Conservation (phyloP, 1,139 yeast genomes). For the Yamadazyma taylorii region DNA sequence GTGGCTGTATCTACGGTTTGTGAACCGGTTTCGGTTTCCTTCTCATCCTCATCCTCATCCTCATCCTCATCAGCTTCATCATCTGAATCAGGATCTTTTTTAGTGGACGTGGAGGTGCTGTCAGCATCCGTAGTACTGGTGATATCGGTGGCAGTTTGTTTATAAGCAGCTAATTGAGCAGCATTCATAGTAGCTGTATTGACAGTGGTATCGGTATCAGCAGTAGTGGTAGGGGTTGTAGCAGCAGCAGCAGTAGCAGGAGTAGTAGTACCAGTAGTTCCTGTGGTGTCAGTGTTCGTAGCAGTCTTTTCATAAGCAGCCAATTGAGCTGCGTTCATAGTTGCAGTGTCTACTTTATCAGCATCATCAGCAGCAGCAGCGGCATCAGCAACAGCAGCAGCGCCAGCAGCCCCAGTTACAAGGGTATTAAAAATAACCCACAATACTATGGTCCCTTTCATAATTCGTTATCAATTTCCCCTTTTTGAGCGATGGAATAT, state of each 20-base stretch:
- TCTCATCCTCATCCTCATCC: too few species aligned
- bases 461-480: too few species aligned
- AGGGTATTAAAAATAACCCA: conserved; percentile 1
- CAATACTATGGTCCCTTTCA: too few species aligned
- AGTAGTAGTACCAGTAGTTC: conserved; percentile 13
- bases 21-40: too few species aligned
- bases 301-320: conserved; percentile 13
- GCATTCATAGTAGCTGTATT: conserved; percentile 11
- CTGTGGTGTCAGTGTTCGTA: conserved; percentile 12
- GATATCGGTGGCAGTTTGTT: conserved; percentile 5
- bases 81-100: too few species aligned
- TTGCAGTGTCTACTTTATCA: conserved; percentile 7
- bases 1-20: conserved; percentile 11
- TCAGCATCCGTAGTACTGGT: too few species aligned
- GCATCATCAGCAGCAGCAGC: conserved; percentile 11
- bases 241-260: conserved; percentile 13
- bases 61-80: too few species aligned
- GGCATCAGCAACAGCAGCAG: conserved; percentile 12
- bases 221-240: too few species aligned
- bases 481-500: too few species aligned
- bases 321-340: conserved; percentile 9
- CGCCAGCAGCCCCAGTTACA: conserved; percentile 9
- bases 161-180: conserved; percentile 10
- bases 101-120: too few species aligned
- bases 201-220: conserved; percentile 9